phyloP scores from a whole-genome alignment of 306 rosid species.

The Trifolium fragiferum region DNA sequence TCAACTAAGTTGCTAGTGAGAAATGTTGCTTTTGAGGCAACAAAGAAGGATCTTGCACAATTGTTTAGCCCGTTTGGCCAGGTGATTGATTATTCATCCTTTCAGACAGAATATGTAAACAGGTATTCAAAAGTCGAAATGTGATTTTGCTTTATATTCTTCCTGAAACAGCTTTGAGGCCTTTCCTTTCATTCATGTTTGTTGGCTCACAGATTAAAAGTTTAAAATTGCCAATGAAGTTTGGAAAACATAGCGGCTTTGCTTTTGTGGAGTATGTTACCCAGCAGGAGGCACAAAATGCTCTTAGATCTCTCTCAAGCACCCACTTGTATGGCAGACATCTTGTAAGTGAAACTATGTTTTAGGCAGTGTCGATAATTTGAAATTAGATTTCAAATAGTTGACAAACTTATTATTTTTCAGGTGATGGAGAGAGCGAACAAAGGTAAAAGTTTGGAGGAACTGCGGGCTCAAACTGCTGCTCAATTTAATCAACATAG shows the following conservation, averaged over 20 bases:
- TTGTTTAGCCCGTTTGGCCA: slow-evolving; percentile 93
- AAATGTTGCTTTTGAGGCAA: slow-evolving; percentile 93
- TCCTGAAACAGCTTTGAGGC: no score
- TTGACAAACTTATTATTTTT: slow-evolving; percentile 7
- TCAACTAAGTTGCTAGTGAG: slow-evolving; percentile 80
- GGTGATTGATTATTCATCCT: slow-evolving; percentile 63
- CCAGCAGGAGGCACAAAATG: slow-evolving; percentile 87
- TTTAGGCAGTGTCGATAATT: background rate
- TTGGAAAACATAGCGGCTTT: slow-evolving; percentile 90
- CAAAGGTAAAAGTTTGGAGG: slow-evolving; percentile 89
- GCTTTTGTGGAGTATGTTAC: slow-evolving; percentile 91
- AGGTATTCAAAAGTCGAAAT: no score
- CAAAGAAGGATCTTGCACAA: slow-evolving; percentile 81
- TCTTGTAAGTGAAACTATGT: slow-evolving; percentile 71
- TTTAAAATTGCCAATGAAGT: slow-evolving; percentile 80
- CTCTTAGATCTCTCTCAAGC: slow-evolving; percentile 77
- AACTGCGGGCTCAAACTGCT: slow-evolving; percentile 73
- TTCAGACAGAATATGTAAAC: background rate
- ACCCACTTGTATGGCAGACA: slow-evolving; percentile 87
- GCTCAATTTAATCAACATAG: slow-evolving; percentile 64
- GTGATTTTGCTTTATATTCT: no score
- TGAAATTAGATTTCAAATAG: background rate
- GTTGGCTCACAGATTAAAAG: slow-evolving; percentile 71
- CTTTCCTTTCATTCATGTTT: slow-evolving; percentile 23
- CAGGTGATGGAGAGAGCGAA: slow-evolving; percentile 92